Conservation (phyloP, 129 eudicot genomes). For the Tagetes erecta region DNA sequence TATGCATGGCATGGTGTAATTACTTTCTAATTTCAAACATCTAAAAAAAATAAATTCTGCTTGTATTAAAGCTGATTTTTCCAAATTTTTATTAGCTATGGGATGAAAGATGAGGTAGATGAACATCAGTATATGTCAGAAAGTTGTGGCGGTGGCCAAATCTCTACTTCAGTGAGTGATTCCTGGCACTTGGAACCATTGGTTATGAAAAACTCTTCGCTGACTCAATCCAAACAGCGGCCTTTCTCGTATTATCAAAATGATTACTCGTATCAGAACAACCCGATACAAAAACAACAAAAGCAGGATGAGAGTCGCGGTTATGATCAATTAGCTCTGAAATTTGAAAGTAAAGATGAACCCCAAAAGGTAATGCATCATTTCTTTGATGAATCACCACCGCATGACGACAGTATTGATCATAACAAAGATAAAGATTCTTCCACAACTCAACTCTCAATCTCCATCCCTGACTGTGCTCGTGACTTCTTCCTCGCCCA, state of each 20-base stretch:
- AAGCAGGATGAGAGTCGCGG: slow-evolving; percentile 24
- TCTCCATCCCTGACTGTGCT: slow-evolving; percentile 60
- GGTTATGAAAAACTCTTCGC: slow-evolving; percentile 41
- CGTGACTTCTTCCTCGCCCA: slow-evolving; percentile 76
- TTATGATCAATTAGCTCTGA: slow-evolving; percentile 26
- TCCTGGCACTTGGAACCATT: slow-evolving; percentile 62
- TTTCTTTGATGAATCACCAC: slow-evolving; percentile 89
- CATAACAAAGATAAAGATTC: slow-evolving; percentile 36
- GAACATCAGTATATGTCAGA: slow-evolving; percentile 59
- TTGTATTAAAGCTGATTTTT: neutral
- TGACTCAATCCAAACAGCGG: slow-evolving; percentile 40
- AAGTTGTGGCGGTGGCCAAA: slow-evolving; percentile 40
- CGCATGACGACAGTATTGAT: slow-evolving; percentile 31
- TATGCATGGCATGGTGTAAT: neutral
- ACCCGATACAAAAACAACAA: slow-evolving; percentile 24
- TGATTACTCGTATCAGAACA: slow-evolving; percentile 49
- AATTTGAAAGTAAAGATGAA: slow-evolving; percentile 41
- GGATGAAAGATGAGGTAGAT: slow-evolving; percentile 59
- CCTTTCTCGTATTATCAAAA: slow-evolving; percentile 30
- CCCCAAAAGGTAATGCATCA: slow-evolving; percentile 87
- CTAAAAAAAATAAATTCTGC: neutral
- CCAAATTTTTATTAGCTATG: slow-evolving; percentile 27
- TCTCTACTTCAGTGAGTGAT: slow-evolving; percentile 38
- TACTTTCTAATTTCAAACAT: neutral
- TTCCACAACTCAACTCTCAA: slow-evolving; percentile 78